A percentile compares a stretch with the other conserved stretches of the same genome.
These are phyloP conservation scores for Chrysosporium keratinophilum DNA, from an alignment of 2,329 filamentous ascomycete genomes.

Conservation along the genomic window DNA sequence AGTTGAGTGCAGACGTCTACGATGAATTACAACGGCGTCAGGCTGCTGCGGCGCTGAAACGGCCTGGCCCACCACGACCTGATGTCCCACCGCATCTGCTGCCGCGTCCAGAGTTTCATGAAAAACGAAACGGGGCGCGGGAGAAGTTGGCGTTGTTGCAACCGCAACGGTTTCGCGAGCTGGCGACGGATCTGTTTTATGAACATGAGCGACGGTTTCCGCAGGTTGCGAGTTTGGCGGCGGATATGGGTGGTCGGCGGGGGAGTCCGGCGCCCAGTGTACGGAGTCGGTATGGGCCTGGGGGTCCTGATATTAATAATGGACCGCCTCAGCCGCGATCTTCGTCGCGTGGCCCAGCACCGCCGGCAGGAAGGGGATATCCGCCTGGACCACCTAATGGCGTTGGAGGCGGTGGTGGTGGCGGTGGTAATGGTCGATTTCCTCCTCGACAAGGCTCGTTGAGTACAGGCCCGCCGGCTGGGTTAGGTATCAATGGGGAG, in stretches of 20 bases:
- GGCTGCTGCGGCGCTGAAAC: constrained; percentile 40
- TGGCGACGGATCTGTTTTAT: constrained; percentile 92
- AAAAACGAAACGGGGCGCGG: constrained; percentile 93
- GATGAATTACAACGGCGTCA: constrained; percentile 88
- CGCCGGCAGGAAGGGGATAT: constrained; percentile 27
- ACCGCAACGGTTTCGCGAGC: constrained; percentile 73
- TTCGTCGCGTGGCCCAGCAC: constrained; percentile 35
- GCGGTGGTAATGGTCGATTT: constrained; percentile 24
- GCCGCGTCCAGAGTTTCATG: constrained; percentile 84
- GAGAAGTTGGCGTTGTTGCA: constrained; percentile 88
- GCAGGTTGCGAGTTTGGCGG: constrained; percentile 51
- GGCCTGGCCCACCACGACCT: constrained; percentile 33
- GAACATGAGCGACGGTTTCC: constrained; percentile 88
- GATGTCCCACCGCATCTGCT: constrained; percentile 60
- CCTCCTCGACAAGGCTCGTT: constrained; percentile 35
- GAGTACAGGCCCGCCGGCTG: constrained; percentile 31
- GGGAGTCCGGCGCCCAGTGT: constrained; percentile 55
- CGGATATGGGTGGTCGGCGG: constrained; percentile 53
- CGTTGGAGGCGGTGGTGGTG: neutral
- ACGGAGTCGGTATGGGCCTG: constrained; percentile 45
- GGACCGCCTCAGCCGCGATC: constrained; percentile 25
- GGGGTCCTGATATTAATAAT: constrained; percentile 27
- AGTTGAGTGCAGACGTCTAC: constrained; percentile 94
- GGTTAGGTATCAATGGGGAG: constrained; percentile 49
- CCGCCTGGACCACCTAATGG: constrained; percentile 29